phyloP scores from a whole-genome alignment of 352 stramenopile species.

The Globisporangium radiosum region DNA sequence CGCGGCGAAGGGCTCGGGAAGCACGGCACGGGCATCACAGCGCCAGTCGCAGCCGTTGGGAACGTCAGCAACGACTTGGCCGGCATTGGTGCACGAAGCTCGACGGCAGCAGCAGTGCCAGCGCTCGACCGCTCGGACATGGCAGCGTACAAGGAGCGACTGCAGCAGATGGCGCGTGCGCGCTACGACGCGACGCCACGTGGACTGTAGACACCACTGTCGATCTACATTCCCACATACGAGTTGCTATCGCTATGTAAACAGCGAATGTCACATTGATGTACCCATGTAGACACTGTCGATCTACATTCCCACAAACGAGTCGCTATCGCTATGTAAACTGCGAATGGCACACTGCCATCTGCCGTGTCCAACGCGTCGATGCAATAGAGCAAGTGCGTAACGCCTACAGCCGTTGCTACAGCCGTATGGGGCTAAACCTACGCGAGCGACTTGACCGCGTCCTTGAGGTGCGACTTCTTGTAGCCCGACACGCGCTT shows the following conservation, averaged over 20 bases:
- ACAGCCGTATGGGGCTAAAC: background rate
- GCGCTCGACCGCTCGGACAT: slow-evolving; percentile 39
- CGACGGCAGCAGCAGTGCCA: slow-evolving; percentile 12
- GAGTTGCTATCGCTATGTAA: no score
- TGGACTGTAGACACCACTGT: background rate
- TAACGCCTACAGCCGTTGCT: slow-evolving; percentile 3
- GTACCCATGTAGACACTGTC: no score
- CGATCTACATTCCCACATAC: no score
- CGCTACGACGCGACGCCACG: slow-evolving; percentile 36
- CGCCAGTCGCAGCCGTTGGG: slow-evolving; percentile 38
- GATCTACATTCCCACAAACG: background rate
- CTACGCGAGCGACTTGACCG: slow-evolving; percentile 49
- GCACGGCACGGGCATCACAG: slow-evolving; percentile 71
- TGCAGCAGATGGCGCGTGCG: slow-evolving; percentile 50
- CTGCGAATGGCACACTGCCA: no score
- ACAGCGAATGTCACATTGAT: no score
- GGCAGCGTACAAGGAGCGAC: slow-evolving; percentile 53
- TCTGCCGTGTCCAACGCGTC: no score
- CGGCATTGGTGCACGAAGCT: slow-evolving; percentile 36
- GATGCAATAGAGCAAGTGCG: background rate
- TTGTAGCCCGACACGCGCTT: slow-evolving; percentile 80
- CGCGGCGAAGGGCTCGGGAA: slow-evolving; percentile 77
- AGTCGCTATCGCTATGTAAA: no score
- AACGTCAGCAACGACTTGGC: slow-evolving; percentile 13
- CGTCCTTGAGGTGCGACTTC: slow-evolving; percentile 70